These are phyloP conservation scores for Cyberlindnera subsufficiens DNA, from an alignment of 805 yeast genomes.

Conservation along the genomic window DNA sequence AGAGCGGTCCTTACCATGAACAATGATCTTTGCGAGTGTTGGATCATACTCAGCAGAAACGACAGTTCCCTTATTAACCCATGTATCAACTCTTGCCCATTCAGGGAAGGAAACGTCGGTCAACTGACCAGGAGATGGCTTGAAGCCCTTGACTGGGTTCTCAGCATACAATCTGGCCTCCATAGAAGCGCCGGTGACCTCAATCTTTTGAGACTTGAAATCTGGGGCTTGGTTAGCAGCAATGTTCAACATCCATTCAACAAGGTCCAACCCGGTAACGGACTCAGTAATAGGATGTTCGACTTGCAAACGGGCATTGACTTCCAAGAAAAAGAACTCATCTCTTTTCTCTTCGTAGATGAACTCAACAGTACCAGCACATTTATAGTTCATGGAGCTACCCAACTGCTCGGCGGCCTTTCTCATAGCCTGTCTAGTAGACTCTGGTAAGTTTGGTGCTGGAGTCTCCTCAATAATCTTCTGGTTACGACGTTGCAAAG, in stretches of 20 bases:
- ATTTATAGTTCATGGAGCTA: slow-evolving; percentile 77
- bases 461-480: slow-evolving; percentile 97
- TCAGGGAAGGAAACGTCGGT: slow-evolving; percentile 80
- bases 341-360: slow-evolving; percentile 83
- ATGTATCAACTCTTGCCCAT: slow-evolving; percentile 92
- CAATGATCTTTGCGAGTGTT: slow-evolving; percentile 92
- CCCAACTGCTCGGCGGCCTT: slow-evolving; percentile 82
- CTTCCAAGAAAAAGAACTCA: slow-evolving; percentile 92
- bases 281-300: slow-evolving; percentile 96
- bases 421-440: slow-evolving; percentile 70
- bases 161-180: slow-evolving; percentile 97
- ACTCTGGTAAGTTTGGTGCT: slow-evolving; percentile 85
- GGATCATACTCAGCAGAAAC: slow-evolving; percentile 95
- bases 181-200: slow-evolving; percentile 83
- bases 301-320: slow-evolving; percentile 93
- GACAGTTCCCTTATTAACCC: slow-evolving; percentile 87
- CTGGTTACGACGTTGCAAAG: slow-evolving; percentile 95
- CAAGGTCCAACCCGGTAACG: slow-evolving; percentile 92
- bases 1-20: slow-evolving; percentile 81
- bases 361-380: slow-evolving; percentile 97
- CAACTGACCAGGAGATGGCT: slow-evolving; percentile 94
- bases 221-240: slow-evolving; percentile 90
- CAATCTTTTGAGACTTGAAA: slow-evolving; percentile 48
- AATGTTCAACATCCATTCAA: slow-evolving; percentile 92
- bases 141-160: slow-evolving; percentile 90